A percentile compares a stretch with the other conserved stretches of the same genome.
Conservation (phyloP, 1,139 yeast species). For the Magnusiomyces paraingens region DNA sequence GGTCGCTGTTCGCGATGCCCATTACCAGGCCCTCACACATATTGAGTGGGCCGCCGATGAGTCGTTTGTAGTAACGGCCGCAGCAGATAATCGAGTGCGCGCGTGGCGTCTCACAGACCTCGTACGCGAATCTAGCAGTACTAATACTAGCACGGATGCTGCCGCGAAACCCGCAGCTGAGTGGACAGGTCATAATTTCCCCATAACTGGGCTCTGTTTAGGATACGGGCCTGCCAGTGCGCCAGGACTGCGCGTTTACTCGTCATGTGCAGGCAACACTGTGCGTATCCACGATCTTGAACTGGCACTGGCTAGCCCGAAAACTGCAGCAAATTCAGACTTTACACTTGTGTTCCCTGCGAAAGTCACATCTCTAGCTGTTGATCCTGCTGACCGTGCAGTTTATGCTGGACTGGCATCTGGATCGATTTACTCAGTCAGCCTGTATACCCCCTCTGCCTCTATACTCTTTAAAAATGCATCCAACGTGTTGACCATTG, state of each 20-base stretch:
- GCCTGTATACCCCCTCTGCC: conserved; percentile 42
- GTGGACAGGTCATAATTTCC: conserved; percentile 69
- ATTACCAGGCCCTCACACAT: conserved; percentile 67
- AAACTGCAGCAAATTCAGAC: conserved; percentile 25
- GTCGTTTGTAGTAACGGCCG: conserved; percentile 63
- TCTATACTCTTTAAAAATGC: conserved; percentile 43
- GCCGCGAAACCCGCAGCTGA: conserved; percentile 40
- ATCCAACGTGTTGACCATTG: conserved; percentile 1
- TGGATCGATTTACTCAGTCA: conserved; percentile 56
- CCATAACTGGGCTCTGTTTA: conserved; percentile 56
- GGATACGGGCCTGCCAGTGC: conserved; percentile 55
- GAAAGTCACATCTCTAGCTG: conserved; percentile 51
- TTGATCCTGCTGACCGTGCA: conserved; percentile 80
- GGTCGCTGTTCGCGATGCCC: conserved; percentile 69
- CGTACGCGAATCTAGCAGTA: conserved; percentile 32
- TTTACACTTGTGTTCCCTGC: conserved; percentile 65
- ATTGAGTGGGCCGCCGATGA: conserved; percentile 61
- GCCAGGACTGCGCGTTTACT: conserved; percentile 37
- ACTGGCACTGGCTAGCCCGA: conserved; percentile 31
- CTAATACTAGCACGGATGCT: neutral
- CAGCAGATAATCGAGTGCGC: conserved; percentile 71
- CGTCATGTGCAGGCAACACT: conserved; percentile 73
- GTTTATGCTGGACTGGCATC: conserved; percentile 61
- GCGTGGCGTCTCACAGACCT: conserved; percentile 70
- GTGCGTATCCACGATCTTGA: conserved; percentile 43